phyloP scores from a whole-genome alignment of 2,329 filamentous ascomycete species.

The Colletotrichum plurivorum region DNA sequence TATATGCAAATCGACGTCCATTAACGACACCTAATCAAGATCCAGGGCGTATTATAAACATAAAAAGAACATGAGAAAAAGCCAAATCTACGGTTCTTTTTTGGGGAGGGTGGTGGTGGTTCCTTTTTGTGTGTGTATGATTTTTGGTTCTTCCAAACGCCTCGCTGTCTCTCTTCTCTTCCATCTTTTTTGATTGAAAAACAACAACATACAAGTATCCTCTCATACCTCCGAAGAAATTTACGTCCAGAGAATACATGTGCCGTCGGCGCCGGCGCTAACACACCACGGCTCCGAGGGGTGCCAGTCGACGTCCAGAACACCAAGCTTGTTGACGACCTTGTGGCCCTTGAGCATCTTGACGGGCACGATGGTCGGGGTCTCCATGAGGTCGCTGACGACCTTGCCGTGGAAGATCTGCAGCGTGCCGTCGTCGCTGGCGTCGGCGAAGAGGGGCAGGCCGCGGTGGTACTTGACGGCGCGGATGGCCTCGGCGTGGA shows the following conservation, averaged over 20 bases:
- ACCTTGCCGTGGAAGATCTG: slow-evolving; percentile 99
- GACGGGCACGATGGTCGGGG: slow-evolving; percentile 94
- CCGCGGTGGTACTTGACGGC: slow-evolving; percentile 89
- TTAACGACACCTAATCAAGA: slow-evolving; percentile 28
- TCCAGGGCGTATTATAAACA: slow-evolving; percentile 13
- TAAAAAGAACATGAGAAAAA: slow-evolving; percentile 7
- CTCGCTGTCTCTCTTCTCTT: slow-evolving; percentile 29
- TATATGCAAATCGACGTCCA: slow-evolving; percentile 26
- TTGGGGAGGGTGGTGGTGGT: slow-evolving; percentile 17
- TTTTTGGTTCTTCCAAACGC: slow-evolving; percentile 38
- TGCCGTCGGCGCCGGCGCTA: slow-evolving; percentile 94
- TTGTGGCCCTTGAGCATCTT: slow-evolving; percentile 95
- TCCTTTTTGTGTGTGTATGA: slow-evolving; percentile 5
- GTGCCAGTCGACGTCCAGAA: slow-evolving; percentile 97
- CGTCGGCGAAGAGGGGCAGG: slow-evolving; percentile 91
- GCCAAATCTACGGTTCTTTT: neutral
- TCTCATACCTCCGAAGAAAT: slow-evolving; percentile 5
- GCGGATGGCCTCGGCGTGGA: slow-evolving; percentile 93
- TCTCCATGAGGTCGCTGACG: slow-evolving; percentile 94
- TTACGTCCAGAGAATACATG: slow-evolving; percentile 88
- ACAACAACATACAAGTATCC: slow-evolving; percentile 27
- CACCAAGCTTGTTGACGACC: slow-evolving; percentile 87
- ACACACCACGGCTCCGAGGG: slow-evolving; percentile 94
- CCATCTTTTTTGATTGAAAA: slow-evolving; percentile 23
- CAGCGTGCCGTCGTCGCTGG: slow-evolving; percentile 92